phyloP scores from a whole-genome alignment of 441 rosid species.

The Kokia cookei region DNA sequence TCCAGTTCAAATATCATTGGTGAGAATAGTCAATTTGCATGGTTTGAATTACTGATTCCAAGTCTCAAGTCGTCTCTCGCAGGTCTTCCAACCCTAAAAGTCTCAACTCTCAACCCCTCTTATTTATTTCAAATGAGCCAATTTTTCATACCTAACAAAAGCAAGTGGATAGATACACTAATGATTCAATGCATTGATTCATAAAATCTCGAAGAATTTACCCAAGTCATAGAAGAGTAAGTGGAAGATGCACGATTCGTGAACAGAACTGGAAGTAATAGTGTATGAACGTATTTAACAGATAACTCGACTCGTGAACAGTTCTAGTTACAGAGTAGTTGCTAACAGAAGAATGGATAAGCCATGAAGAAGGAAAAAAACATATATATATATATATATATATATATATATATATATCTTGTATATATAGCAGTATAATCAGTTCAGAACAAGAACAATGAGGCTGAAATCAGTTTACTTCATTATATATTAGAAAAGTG shows the following conservation, averaged over 20 bases:
- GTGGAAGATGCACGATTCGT: background rate
- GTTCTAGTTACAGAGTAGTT: background rate
- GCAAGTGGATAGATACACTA: background rate
- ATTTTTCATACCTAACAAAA: background rate
- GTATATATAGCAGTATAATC: background rate
- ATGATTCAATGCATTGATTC: background rate
- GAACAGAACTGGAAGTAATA: background rate
- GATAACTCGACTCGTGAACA: background rate
- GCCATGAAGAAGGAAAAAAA: background rate
- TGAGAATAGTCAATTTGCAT: slow-evolving; percentile 14
- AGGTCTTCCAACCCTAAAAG: background rate
- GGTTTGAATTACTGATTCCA: slow-evolving; percentile 6
- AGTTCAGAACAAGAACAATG: background rate
- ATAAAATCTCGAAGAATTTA: background rate
- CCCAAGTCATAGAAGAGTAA: background rate
- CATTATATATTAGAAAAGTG: background rate
- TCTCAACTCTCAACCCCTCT: slow-evolving; percentile 16
- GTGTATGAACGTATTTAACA: background rate
- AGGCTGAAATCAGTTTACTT: background rate
- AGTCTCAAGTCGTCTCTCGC: background rate
- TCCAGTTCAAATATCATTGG: background rate
- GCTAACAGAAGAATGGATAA: background rate
- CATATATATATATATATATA: background rate
- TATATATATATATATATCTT: too few relatives aligned
- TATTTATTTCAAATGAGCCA: background rate